These are phyloP conservation scores for Crithidia thermophila DNA, from an alignment of 208 protist species.

Conservation along the genomic window DNA sequence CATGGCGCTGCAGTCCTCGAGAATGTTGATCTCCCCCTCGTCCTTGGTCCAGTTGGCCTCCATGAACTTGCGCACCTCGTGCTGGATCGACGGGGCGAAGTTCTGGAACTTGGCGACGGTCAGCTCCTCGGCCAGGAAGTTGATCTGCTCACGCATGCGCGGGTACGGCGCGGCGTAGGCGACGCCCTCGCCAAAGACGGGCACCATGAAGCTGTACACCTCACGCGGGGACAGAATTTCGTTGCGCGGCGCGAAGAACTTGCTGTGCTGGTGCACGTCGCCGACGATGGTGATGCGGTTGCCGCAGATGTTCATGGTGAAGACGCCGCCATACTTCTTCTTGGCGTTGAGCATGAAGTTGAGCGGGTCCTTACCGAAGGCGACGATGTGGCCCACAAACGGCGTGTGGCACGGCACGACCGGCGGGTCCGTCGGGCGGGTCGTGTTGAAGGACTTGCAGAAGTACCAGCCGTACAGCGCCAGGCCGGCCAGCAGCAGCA, in stretches of 20 bases:
- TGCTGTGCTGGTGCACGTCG: conserved; percentile 73
- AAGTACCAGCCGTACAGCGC: conserved; percentile 80
- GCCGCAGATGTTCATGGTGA: conserved; percentile 86
- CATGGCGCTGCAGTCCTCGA: conserved; percentile 88
- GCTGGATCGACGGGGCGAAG: conserved; percentile 85
- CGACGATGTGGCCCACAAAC: conserved; percentile 74
- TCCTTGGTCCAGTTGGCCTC: conserved; percentile 76
- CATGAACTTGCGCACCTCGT: conserved; percentile 87
- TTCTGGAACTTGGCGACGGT: conserved; percentile 89
- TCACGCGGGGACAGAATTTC: conserved; percentile 82
- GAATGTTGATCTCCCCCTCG: conserved; percentile 83
- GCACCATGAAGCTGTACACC: conserved; percentile 89
- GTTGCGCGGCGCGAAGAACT: conserved; percentile 87
- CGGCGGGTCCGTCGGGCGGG: conserved; percentile 74
- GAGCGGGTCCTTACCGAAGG: conserved; percentile 75
- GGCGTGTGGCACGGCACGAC: conserved; percentile 59
- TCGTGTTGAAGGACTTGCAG: conserved; percentile 81
- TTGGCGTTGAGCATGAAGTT: conserved; percentile 65
- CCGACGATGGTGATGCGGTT: conserved; percentile 81
- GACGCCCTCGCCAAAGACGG: conserved; percentile 87
- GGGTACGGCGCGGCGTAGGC: conserved; percentile 82
- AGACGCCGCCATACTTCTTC: conserved; percentile 70
- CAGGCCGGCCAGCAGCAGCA: conserved; percentile 48
- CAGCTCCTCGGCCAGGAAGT: conserved; percentile 86
- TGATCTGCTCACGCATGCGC: conserved; percentile 87